These are phyloP conservation scores for Phytophthora foliorum DNA, from an alignment of 352 stramenopile genomes.

Conservation along the genomic window DNA sequence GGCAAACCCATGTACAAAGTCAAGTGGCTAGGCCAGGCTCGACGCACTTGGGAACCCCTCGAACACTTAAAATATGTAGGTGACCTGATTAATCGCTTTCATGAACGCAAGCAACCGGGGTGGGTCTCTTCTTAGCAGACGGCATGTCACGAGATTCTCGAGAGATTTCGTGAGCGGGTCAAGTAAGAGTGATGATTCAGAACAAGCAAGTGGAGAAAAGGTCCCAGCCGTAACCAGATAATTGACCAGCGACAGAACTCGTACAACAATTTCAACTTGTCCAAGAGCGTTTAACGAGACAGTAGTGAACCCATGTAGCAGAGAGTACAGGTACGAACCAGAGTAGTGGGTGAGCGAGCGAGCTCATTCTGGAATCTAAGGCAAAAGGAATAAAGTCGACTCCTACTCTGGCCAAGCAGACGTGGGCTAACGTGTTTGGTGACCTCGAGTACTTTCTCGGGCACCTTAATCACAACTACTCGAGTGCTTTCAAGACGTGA, in stretches of 20 bases:
- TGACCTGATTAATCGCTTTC: constrained; percentile 17
- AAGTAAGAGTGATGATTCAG: background rate
- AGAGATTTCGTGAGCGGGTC: background rate
- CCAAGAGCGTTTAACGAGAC: background rate
- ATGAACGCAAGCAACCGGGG: constrained; percentile 4
- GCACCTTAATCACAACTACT: background rate
- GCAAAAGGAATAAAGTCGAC: constrained; percentile 12
- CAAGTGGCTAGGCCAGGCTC: constrained; percentile 12
- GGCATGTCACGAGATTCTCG: constrained; percentile 3
- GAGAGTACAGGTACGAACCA: background rate
- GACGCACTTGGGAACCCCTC: constrained; percentile 14
- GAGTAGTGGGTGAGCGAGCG: background rate
- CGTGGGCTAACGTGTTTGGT: constrained; percentile 9
- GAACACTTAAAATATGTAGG: constrained; percentile 9
- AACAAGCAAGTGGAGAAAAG: too few relatives aligned
- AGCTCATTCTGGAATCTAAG: constrained; percentile 14
- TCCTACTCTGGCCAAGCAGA: constrained; percentile 18
- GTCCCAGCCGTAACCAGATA: too few relatives aligned
- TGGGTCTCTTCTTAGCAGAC: constrained; percentile 1
- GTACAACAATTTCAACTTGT: too few relatives aligned
- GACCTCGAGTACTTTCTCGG: constrained; percentile 6
- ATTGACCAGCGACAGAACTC: too few relatives aligned
- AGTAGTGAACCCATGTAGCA: background rate
- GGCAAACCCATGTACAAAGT: constrained; percentile 6
- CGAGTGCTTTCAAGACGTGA: constrained; percentile 1